Conservation (phyloP, 179 eudicot species). For the Beta macrorhiza region DNA sequence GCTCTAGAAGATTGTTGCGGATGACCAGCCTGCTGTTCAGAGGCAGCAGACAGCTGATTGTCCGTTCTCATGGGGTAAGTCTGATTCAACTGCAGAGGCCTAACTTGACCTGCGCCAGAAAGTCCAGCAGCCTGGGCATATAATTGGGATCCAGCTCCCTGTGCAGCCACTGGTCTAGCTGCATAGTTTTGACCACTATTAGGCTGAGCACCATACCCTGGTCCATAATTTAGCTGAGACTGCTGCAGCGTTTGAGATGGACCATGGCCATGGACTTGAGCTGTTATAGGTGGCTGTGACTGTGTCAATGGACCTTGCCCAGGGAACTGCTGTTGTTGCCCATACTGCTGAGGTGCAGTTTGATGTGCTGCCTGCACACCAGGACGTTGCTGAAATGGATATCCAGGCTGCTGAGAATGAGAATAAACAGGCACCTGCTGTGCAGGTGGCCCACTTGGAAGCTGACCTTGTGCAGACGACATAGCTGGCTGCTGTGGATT, state of each 20-base stretch:
- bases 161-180: constrained; percentile 51
- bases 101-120: constrained; percentile 45
- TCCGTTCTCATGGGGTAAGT: constrained; percentile 30
- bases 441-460: constrained; percentile 38
- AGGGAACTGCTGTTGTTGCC: constrained; percentile 54
- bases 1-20: constrained; percentile 35
- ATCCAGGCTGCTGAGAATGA: constrained; percentile 54
- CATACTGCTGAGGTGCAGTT: constrained; percentile 46
- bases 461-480: constrained; percentile 52
- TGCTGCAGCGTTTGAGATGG: constrained; percentile 37
- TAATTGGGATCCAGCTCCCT: constrained; percentile 45
- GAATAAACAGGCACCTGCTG: constrained; percentile 48
- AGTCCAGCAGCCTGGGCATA: constrained; percentile 45
- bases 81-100: constrained; percentile 55
- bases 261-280: constrained; percentile 46
- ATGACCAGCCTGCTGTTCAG: constrained; percentile 41
- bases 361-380: constrained; percentile 55
- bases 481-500: constrained; percentile 50
- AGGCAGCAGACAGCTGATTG: constrained; percentile 30
- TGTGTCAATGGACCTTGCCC: constrained; percentile 48
- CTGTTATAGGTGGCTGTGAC: constrained; percentile 43
- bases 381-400: constrained; percentile 58
- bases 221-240: constrained; percentile 42
- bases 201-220: constrained; percentile 40
- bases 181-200: constrained; percentile 48